Evolutionary conservation across 2,329 filamentous ascomycete genomes (phyloP).

Genomic region (Cytospora leucostoma): DNA sequence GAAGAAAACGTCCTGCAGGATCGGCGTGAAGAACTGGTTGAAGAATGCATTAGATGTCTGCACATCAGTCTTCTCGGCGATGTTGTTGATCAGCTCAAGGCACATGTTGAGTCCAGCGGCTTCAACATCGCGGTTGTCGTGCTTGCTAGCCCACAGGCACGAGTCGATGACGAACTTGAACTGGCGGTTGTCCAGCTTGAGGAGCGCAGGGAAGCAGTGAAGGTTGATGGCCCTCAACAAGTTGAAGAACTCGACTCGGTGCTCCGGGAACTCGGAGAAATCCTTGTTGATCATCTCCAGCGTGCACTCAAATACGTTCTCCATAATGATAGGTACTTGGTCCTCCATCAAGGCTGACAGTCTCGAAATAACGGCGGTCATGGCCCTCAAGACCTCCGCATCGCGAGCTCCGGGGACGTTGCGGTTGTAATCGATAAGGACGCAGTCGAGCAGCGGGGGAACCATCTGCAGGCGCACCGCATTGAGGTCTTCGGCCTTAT

Average conservation of each 20-base stretch:
- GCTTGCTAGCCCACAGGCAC: constrained; percentile 99
- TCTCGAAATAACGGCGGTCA: constrained; percentile 96
- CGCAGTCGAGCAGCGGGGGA: constrained; percentile 90
- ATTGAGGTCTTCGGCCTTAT: constrained; percentile 94
- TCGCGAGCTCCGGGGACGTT: constrained; percentile 96
- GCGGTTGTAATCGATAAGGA: constrained; percentile 93
- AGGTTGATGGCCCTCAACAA: constrained; percentile 93
- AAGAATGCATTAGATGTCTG: constrained; percentile 93
- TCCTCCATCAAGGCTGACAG: constrained; percentile 96
- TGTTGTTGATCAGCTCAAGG: constrained; percentile 94
- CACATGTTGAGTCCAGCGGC: constrained; percentile 97
- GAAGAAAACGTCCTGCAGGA: constrained; percentile 97
- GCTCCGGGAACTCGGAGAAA: constrained; percentile 98
- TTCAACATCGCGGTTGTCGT: constrained; percentile 97
- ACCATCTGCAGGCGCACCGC: constrained; percentile 94
- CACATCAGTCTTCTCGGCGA: constrained; percentile 85
- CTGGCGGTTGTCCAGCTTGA: constrained; percentile 92
- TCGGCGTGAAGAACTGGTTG: constrained; percentile 94
- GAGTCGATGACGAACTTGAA: constrained; percentile 99
- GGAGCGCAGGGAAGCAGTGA: constrained; percentile 90
- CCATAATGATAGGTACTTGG: constrained; percentile 95
- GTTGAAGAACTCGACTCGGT: constrained; percentile 99
- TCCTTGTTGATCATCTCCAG: constrained; percentile 99
- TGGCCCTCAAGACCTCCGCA: constrained; percentile 93
- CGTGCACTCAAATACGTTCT: constrained; percentile 97